These are phyloP conservation scores for Russula sp. DNA, from an alignment of 768 basidiomycete species.

Conservation along the genomic window DNA sequence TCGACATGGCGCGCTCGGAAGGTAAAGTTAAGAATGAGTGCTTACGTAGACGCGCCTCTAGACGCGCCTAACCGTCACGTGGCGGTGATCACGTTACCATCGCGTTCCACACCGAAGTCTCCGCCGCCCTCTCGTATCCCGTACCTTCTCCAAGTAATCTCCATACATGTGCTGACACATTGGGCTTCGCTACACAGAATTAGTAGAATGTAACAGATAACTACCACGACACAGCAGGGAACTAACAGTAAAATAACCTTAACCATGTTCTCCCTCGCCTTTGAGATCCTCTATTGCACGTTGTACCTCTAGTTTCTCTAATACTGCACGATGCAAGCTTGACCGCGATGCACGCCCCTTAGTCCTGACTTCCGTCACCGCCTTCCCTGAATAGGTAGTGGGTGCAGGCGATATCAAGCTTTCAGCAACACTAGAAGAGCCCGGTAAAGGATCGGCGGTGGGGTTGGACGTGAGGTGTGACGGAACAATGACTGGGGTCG, in stretches of 20 bases:
- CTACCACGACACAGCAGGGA: not conserved
- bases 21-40: too few species aligned
- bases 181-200: not conserved
- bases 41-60: too few species aligned
- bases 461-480: conserved; percentile 46
- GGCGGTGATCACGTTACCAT: not conserved
- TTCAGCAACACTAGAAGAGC: not conserved
- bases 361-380: conserved; percentile 22
- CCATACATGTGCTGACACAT: not conserved
- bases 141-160: not conserved
- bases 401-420: conserved; percentile 3
- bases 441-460: not conserved
- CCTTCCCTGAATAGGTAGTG: conserved; percentile 9
- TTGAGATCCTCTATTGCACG: conserved; percentile 54
- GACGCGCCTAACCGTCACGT: not conserved
- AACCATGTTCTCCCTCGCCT: conserved; percentile 12
- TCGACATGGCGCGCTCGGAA: not conserved
- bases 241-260: not conserved
- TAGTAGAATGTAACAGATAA: not conserved
- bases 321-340: conserved; percentile 65
- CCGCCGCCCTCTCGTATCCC: too few species aligned
- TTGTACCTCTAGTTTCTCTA: conserved; percentile 71
- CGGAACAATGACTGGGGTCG: conserved; percentile 74
- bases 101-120: not conserved
- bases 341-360: conserved; percentile 35